Evolutionary conservation across 306 rosid genomes (phyloP).

Genomic region (Pachyrhizus erosus): DNA sequence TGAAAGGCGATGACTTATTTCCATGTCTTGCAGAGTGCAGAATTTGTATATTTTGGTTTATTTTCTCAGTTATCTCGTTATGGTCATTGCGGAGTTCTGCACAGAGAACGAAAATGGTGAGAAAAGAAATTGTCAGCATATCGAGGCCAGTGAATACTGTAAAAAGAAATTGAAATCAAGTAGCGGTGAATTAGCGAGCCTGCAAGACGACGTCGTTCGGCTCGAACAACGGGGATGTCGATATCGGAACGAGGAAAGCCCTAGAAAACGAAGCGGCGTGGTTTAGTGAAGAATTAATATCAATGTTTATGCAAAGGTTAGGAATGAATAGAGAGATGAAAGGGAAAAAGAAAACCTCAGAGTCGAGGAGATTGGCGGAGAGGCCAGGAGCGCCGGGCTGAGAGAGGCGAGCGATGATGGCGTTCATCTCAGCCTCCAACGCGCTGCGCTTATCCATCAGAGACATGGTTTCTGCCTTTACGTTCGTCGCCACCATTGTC

Average conservation of each 20-base stretch:
- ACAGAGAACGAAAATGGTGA: constrained; percentile 4
- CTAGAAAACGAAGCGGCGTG: constrained; percentile 44
- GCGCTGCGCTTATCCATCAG: constrained; percentile 75
- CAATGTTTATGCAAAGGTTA: neutral
- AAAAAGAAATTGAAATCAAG: neutral
- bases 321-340: neutral
- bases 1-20: constrained; percentile 46
- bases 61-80: constrained; percentile 70
- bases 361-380: constrained; percentile 73
- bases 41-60: constrained; percentile 69
- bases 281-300: neutral
- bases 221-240: constrained; percentile 75
- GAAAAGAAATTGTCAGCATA: neutral
- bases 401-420: constrained; percentile 71
- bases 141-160: neutral
- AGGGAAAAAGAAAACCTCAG: constrained; percentile 55
- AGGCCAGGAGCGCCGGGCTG: constrained; percentile 91
- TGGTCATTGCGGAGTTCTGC: constrained; percentile 84
- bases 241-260: constrained; percentile 90
- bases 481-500: constrained; percentile 77
- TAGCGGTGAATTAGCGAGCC: constrained; percentile 46
- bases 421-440: constrained; percentile 79
- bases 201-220: constrained; percentile 76
- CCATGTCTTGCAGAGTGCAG: constrained; percentile 74
- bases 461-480: constrained; percentile 74